Base-by-base conservation (phyloP, 805 yeast genomes). In the Candida succiphila region DNA sequence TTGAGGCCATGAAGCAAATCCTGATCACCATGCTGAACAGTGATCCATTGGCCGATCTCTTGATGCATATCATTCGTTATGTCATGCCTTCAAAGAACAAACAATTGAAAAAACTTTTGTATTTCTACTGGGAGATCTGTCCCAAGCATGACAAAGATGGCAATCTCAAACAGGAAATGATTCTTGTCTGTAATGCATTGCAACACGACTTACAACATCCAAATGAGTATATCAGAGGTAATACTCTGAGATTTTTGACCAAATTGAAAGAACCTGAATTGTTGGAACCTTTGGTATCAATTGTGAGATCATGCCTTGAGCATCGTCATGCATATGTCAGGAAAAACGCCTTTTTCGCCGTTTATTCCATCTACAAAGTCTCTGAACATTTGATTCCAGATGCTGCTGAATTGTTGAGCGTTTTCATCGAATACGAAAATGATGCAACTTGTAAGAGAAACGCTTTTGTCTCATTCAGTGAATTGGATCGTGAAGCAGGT, bases 251-350 rank as follows among this genome's bases (percentile, higher is more conserved):
- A 51, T 89, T 87, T 58, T 69, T 94, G 51, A 75, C 89, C 39
- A 94, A 92, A 55, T 69, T 92, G 54, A 81, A 78, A 52, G 97
- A 92, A 62, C 81, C 94, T 2, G 98, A 92, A 57, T 71, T 92
- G 43, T 70, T 92, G 53, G 98, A 94, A 61, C 95, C 96, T 34
- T 71, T 92, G 59, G 92, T 92, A 27, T 96, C 97, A 21, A 78
- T 92, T 27, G 88, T 87, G 29, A 75, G 96, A 49, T 75, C 76
- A 37, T 87, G 96, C 63, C 67, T 94, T 47, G 95, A 85, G 45
- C 96, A 92, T 61, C 81, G 98, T 46, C 97, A 92, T 60, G 95
- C 97, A 8, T 92, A 94, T 52, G 98, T 92, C 41, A 79, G 99
- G 55, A 92, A 92, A 58, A 89, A 92, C 54, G 98, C 98, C 6